Evolutionary conservation across 257 asterid genomes (phyloP).

Genomic region (Fraxinus excelsior): DNA sequence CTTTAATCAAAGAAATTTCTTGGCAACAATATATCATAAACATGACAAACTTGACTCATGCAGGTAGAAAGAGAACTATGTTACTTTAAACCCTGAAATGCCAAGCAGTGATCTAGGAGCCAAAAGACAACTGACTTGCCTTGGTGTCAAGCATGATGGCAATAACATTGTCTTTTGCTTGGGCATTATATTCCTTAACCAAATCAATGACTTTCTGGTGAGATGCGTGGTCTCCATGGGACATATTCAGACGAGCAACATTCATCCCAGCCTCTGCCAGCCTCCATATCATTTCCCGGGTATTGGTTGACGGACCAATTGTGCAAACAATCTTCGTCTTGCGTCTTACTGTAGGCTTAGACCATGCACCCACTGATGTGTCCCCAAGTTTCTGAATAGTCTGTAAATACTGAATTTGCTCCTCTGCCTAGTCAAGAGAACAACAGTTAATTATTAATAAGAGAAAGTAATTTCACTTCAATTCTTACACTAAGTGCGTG

Average conservation of each 20-base stretch:
- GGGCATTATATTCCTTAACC: slow-evolving; percentile 76
- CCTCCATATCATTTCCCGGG: slow-evolving; percentile 86
- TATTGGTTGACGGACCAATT: slow-evolving; percentile 78
- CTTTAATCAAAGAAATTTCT: background rate
- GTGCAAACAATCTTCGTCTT: slow-evolving; percentile 92
- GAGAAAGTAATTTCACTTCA: slow-evolving; percentile 4
- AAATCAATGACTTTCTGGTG: slow-evolving; percentile 83
- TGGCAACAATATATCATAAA: background rate
- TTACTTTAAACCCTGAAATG: background rate
- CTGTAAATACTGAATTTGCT: slow-evolving; percentile 44
- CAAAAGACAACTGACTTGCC: slow-evolving; percentile 44
- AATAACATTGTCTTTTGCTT: slow-evolving; percentile 75
- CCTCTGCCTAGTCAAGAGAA: slow-evolving; percentile 40
- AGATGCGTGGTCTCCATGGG: slow-evolving; percentile 91
- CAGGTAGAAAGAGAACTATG: background rate
- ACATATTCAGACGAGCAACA: slow-evolving; percentile 86
- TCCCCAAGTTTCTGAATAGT: slow-evolving; percentile 56
- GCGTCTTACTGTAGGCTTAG: slow-evolving; percentile 73
- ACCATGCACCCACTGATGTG: slow-evolving; percentile 59
- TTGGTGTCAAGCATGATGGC: slow-evolving; percentile 85
- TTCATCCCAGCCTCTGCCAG: slow-evolving; percentile 92
- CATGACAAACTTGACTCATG: background rate
- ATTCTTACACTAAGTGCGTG: background rate
- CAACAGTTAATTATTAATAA: background rate
- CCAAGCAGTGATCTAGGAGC: background rate